Evolutionary conservation across 1,139 yeast genomes (phyloP).

Genomic region (Diutina ranongensis): DNA sequence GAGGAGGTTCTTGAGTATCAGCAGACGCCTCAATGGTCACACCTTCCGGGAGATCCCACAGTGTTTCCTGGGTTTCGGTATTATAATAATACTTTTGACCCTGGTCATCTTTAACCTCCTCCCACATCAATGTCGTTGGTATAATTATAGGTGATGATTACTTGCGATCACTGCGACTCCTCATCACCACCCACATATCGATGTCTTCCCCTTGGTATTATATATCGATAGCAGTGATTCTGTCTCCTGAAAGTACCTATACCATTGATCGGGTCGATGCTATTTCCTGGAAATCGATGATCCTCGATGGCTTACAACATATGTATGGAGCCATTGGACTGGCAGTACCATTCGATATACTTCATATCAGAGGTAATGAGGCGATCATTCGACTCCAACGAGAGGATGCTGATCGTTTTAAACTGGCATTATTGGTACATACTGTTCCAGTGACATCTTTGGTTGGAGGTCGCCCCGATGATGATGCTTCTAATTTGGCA

Average conservation of each 20-base stretch:
- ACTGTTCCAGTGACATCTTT: not conserved
- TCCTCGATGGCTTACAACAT: not conserved
- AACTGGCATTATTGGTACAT: not conserved
- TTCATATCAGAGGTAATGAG: not conserved
- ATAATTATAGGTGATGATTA: not conserved
- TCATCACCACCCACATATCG: not conserved
- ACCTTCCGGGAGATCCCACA: constrained; percentile 68
- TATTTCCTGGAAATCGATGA: constrained; percentile 1
- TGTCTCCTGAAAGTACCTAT: not conserved
- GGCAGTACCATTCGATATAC: not conserved
- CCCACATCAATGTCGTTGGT: constrained; percentile 51
- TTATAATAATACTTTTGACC: constrained; percentile 71
- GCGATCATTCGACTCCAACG: not conserved
- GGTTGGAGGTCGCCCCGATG: constrained; percentile 3
- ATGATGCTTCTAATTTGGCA: not conserved
- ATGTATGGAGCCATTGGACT: constrained; percentile 1
- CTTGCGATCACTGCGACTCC: not conserved
- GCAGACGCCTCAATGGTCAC: not conserved
- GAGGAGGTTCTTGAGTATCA: not conserved
- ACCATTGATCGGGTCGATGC: not conserved
- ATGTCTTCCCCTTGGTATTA: not conserved
- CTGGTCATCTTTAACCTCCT: constrained; percentile 47
- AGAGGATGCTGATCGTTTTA: not conserved
- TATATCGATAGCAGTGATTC: not conserved
- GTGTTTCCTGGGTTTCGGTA: constrained; percentile 51